These are phyloP conservation scores for Phialophora verrucosa DNA, from an alignment of 2,329 filamentous ascomycete species.

Conservation along the genomic window DNA sequence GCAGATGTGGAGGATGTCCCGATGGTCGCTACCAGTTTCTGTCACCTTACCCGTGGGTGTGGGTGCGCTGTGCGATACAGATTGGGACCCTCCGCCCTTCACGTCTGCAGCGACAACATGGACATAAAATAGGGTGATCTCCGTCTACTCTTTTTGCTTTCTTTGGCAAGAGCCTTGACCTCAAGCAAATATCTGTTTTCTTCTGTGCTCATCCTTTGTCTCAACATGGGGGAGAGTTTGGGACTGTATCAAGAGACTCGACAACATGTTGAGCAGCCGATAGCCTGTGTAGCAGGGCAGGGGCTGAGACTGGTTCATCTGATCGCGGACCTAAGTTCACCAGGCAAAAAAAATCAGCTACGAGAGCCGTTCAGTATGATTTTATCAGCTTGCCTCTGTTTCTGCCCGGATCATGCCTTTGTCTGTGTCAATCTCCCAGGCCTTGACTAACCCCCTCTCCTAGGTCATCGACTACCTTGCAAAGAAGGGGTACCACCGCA, in stretches of 20 bases:
- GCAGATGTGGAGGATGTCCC: not conserved
- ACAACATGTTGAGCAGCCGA: not conserved
- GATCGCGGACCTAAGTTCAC: not conserved
- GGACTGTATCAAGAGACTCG: not conserved
- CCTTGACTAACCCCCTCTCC: slow-evolving; percentile 29
- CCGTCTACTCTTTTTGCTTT: not conserved
- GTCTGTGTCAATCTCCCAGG: not conserved
- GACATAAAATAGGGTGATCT: not conserved
- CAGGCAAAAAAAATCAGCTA: not conserved
- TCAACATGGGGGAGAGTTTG: not conserved
- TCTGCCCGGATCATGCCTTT: slow-evolving; percentile 1
- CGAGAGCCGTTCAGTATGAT: not conserved
- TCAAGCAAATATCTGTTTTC: not conserved
- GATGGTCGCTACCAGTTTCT: not conserved
- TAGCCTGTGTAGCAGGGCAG: not conserved
- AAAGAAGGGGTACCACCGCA: slow-evolving; percentile 92
- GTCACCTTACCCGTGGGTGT: not conserved
- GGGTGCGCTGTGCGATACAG: not conserved
- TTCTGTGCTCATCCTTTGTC: not conserved
- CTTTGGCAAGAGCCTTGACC: not conserved
- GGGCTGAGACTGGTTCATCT: not conserved
- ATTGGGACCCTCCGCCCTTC: not conserved
- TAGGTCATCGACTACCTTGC: slow-evolving; percentile 92
- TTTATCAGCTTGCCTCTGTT: not conserved
- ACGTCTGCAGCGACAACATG: not conserved